A percentile compares a stretch with the other conserved stretches of the same genome.
These are phyloP conservation scores for Fraxinus sp. DNA, from an alignment of 305 asterid species.

Conservation along the genomic window DNA sequence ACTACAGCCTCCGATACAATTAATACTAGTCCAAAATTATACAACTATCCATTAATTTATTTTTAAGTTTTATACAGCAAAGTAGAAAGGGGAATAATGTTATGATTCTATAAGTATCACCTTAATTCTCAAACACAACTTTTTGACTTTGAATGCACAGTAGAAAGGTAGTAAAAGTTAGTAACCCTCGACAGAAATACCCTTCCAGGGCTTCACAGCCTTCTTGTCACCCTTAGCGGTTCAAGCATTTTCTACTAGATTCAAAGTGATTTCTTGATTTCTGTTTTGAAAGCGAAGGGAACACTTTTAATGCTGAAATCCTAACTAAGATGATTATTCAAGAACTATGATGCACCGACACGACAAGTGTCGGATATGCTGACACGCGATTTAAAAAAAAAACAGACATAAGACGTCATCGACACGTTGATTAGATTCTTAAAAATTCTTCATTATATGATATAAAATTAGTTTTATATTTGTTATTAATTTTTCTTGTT, in stretches of 20 bases:
- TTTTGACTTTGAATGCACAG: not conserved
- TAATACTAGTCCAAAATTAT: not conserved
- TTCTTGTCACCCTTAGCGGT: not conserved
- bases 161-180: too few species aligned
- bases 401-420: too few species aligned
- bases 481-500: too few species aligned
- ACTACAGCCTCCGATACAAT: not conserved
- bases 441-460: too few species aligned
- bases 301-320: not conserved
- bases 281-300: not conserved
- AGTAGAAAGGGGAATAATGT: not conserved
- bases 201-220: not conserved
- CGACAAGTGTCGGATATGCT: too few species aligned
- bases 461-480: too few species aligned
- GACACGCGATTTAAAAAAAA: too few species aligned
- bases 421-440: too few species aligned
- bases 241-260: not conserved
- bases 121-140: not conserved
- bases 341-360: too few species aligned
- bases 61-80: not conserved
- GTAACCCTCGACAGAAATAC: not conserved
- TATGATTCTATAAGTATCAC: not conserved
- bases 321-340: not conserved
- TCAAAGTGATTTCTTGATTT: not conserved
- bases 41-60: not conserved